These are phyloP conservation scores for Cystobasidium sp. DNA, from an alignment of 1,284 basidiomycete genomes.

Conservation along the genomic window DNA sequence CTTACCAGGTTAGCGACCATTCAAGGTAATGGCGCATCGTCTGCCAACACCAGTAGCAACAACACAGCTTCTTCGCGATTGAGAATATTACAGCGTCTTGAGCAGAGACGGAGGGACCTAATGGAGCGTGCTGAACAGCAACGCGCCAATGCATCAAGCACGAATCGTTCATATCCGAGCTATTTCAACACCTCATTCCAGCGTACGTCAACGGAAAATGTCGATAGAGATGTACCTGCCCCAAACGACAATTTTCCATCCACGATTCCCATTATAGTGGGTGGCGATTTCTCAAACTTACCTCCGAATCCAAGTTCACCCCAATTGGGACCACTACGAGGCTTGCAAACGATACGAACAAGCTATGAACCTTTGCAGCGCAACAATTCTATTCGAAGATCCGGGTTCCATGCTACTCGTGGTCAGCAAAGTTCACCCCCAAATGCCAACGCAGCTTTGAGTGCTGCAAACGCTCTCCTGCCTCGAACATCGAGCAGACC, in stretches of 20 bases:
- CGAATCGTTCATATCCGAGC: slow-evolving; percentile 19
- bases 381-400: slow-evolving; percentile 20
- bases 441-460: neutral
- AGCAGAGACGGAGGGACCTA: slow-evolving; percentile 1
- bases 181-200: slow-evolving; percentile 30
- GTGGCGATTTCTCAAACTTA: slow-evolving; percentile 26
- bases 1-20: slow-evolving; percentile 9
- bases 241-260: slow-evolving; percentile 7
- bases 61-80: neutral
- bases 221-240: neutral
- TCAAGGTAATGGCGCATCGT: neutral
- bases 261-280: slow-evolving; percentile 14
- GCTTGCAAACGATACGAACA: slow-evolving; percentile 1
- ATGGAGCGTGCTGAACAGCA: slow-evolving; percentile 24
- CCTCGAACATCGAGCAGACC: neutral
- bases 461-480: slow-evolving; percentile 5
- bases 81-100: slow-evolving; percentile 19
- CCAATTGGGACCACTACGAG: neutral
- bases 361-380: slow-evolving; percentile 13
- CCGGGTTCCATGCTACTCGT: slow-evolving; percentile 20
- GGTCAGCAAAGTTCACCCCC: slow-evolving; percentile 2
- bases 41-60: neutral
- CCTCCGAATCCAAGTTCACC: neutral
- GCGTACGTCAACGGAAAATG: slow-evolving; percentile 5
- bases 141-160: neutral